phyloP scores from a whole-genome alignment of 2,329 filamentous ascomycete genomes.

The Neofusicoccum sp. region DNA sequence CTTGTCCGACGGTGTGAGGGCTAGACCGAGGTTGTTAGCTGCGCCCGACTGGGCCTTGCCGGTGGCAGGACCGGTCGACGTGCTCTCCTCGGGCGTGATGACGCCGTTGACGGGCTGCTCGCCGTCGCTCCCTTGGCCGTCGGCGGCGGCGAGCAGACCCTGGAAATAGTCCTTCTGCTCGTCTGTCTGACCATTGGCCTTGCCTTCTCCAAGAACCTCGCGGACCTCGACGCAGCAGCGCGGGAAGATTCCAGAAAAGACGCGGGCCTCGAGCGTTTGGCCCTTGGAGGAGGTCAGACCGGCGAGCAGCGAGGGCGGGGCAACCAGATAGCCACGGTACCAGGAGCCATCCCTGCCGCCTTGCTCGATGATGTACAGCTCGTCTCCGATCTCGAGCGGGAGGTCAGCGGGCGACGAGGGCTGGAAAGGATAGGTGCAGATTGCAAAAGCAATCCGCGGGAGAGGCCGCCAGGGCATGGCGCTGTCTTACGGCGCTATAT shows the following conservation, averaged over 20 bases:
- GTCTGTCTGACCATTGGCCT: slow-evolving; percentile 34
- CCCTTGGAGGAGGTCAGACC: slow-evolving; percentile 88
- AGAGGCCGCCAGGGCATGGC: slow-evolving; percentile 76
- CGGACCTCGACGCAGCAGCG: slow-evolving; percentile 91
- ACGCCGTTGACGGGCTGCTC: slow-evolving; percentile 36
- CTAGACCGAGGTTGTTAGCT: slow-evolving; percentile 22
- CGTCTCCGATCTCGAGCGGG: slow-evolving; percentile 95
- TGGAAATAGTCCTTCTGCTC: slow-evolving; percentile 38
- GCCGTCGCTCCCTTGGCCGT: slow-evolving; percentile 21
- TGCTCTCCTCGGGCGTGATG: slow-evolving; percentile 39
- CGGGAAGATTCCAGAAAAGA: slow-evolving; percentile 98
- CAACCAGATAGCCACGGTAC: slow-evolving; percentile 93
- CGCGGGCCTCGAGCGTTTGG: slow-evolving; percentile 88
- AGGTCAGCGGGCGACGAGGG: slow-evolving; percentile 85
- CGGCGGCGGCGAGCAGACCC: slow-evolving; percentile 17
- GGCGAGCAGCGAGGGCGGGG: slow-evolving; percentile 87
- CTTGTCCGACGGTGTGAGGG: slow-evolving; percentile 29
- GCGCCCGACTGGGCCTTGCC: slow-evolving; percentile 26
- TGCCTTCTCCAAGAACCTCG: slow-evolving; percentile 79
- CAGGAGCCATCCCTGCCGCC: slow-evolving; percentile 80
- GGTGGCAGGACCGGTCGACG: slow-evolving; percentile 28
- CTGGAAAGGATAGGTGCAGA: slow-evolving; percentile 91
- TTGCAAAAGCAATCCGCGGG: slow-evolving; percentile 94
- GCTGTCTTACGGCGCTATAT: slow-evolving; percentile 18
- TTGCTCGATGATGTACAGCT: slow-evolving; percentile 98